These are phyloP conservation scores for Sugiyamaella novakii DNA, from an alignment of 1,139 yeast genomes.

Conservation along the genomic window DNA sequence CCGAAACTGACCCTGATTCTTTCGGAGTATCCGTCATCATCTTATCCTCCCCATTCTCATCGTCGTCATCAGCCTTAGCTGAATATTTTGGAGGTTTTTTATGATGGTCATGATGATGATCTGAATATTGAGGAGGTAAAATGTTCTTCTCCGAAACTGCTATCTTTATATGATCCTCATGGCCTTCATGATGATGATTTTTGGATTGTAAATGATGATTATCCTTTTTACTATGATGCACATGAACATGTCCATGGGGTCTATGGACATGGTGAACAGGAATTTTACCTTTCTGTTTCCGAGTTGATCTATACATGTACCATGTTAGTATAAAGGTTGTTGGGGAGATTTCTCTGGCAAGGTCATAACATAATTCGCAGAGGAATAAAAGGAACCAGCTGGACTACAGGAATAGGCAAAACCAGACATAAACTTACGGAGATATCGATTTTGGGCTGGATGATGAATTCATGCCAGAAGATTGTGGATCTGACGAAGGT, in stretches of 20 bases:
- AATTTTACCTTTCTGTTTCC: constrained; percentile 6
- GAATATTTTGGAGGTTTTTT: constrained; percentile 5
- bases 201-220: constrained; percentile 22
- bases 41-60: not conserved
- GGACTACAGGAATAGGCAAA: not conserved
- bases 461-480: constrained; percentile 13
- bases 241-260: constrained; percentile 13
- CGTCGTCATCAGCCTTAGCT: constrained; percentile 1
- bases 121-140: constrained; percentile 1
- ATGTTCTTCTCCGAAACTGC: not conserved
- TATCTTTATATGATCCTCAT: constrained; percentile 14
- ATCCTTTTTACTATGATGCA: constrained; percentile 21
- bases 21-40: not conserved
- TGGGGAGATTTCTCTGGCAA: no score
- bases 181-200: constrained; percentile 21
- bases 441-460: constrained; percentile 6
- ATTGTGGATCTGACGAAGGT: constrained; percentile 9
- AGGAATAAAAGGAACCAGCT: no score
- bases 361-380: no score
- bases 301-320: constrained; percentile 1
- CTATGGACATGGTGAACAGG: constrained; percentile 13
- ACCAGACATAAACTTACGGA: constrained; percentile 9
- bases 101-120: constrained; percentile 5
- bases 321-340: constrained; percentile 2
- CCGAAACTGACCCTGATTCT: not conserved